Evolutionary conservation across 345 rosid genomes (phyloP).

Genomic region (Melaleuca alternifolia): DNA sequence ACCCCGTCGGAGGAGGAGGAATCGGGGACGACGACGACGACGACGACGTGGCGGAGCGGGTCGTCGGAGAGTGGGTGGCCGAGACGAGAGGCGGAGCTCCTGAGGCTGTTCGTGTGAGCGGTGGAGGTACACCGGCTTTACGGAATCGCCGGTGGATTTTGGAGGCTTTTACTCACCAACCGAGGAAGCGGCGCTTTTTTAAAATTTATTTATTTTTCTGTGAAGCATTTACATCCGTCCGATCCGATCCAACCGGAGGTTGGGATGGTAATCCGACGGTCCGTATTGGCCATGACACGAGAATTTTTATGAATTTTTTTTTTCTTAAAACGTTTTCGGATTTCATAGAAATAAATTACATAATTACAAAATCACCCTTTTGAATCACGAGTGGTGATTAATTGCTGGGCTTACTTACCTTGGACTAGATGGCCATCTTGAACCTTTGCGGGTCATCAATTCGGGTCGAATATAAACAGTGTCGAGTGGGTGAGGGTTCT

Average conservation of each 20-base stretch:
- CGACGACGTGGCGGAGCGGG: neutral
- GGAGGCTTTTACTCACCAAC: neutral
- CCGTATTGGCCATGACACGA: neutral
- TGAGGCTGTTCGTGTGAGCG: neutral
- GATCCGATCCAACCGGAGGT: neutral
- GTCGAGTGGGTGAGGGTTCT: neutral
- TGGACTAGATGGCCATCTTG: neutral
- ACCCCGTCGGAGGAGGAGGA: neutral
- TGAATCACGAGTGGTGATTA: neutral
- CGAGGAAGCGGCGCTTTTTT: neutral
- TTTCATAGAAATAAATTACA: neutral
- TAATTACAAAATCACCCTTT: neutral
- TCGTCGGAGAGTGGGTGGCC: neutral
- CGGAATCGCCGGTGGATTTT: neutral
- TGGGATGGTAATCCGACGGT: neutral
- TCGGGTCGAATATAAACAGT: neutral
- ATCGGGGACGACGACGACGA: neutral
- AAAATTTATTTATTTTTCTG: neutral
- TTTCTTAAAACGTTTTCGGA: neutral
- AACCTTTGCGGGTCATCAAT: neutral
- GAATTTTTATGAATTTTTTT: neutral
- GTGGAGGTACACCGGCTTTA: neutral
- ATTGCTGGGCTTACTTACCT: neutral
- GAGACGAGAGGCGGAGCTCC: neutral
- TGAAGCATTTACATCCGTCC: neutral